Conservation (phyloP, 208 protist genomes). For the Herpetomonas samuelpessoai region DNA sequence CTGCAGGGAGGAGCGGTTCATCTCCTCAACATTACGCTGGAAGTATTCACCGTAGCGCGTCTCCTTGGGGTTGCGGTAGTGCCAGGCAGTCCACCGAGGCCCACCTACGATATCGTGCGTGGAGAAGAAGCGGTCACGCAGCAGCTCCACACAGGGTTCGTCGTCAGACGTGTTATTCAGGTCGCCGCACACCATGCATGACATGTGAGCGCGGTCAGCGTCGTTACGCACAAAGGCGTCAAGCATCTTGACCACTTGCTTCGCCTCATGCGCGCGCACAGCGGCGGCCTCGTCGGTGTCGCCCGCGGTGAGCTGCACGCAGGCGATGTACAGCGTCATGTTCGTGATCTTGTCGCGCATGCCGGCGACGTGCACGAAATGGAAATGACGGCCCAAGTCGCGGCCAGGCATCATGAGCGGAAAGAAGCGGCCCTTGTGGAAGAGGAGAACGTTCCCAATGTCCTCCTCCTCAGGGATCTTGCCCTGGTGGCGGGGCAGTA, state of each 20-base stretch:
- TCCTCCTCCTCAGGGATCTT: constrained; percentile 64
- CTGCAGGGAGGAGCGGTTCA: constrained; percentile 22
- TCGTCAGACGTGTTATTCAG: constrained; percentile 74
- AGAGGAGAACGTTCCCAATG: constrained; percentile 84
- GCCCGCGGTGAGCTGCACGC: constrained; percentile 76
- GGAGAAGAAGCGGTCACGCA: constrained; percentile 70
- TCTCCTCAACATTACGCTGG: constrained; percentile 33
- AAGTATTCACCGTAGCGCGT: constrained; percentile 38
- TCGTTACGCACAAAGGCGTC: constrained; percentile 57
- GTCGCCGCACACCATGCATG: constrained; percentile 66
- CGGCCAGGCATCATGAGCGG: constrained; percentile 74
- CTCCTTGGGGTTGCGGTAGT: constrained; percentile 34
- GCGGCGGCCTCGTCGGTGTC: constrained; percentile 40
- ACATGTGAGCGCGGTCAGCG: constrained; percentile 61
- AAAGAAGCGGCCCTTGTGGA: constrained; percentile 86
- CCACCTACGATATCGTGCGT: constrained; percentile 82
- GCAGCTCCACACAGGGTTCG: constrained; percentile 69
- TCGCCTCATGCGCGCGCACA: constrained; percentile 53
- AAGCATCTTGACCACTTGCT: constrained; percentile 61
- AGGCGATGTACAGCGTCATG: constrained; percentile 66
- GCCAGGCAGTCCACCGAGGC: constrained; percentile 80
- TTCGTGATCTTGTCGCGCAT: constrained; percentile 85
- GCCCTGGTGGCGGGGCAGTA: constrained; percentile 23
- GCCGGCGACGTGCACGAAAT: constrained; percentile 71
- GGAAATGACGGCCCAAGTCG: constrained; percentile 51